phyloP scores from a whole-genome alignment of 352 stramenopile species.

The Plasmopara viticola region DNA sequence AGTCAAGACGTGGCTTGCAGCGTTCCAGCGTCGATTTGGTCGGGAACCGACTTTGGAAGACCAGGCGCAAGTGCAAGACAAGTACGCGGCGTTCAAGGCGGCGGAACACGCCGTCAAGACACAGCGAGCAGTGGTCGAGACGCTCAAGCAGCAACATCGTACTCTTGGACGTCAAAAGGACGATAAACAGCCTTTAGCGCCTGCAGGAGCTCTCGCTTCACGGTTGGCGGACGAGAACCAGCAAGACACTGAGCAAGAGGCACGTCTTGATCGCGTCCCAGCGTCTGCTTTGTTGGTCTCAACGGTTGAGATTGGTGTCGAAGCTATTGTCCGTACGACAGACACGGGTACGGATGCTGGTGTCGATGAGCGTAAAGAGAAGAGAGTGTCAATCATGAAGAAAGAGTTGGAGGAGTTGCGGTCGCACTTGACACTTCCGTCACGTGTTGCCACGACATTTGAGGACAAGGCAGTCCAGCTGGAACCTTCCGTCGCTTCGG shows the following conservation, averaged over 20 bases:
- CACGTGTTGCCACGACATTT: too few species aligned
- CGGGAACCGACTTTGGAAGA: slow-evolving; percentile 70
- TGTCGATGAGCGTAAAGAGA: slow-evolving; percentile 1
- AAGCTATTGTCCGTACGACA: slow-evolving; percentile 9
- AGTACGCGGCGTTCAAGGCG: slow-evolving; percentile 74
- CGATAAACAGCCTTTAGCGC: slow-evolving; percentile 31
- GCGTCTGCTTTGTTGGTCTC: slow-evolving; percentile 1
- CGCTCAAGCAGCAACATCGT: slow-evolving; percentile 45
- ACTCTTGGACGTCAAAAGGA: slow-evolving; percentile 42
- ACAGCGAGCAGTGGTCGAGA: slow-evolving; percentile 31
- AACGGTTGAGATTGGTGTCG: slow-evolving; percentile 2
- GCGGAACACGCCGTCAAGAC: slow-evolving; percentile 44
- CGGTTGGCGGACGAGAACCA: slow-evolving; percentile 8
- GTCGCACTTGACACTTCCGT: slow-evolving; percentile 14
- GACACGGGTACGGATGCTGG: slow-evolving; percentile 15
- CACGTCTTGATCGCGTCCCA: slow-evolving; percentile 7
- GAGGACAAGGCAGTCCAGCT: too few species aligned
- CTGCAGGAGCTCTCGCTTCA: too few species aligned
- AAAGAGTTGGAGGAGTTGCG: slow-evolving; percentile 28
- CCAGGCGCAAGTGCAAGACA: slow-evolving; percentile 67
- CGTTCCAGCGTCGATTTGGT: slow-evolving; percentile 41
- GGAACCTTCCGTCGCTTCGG: too few species aligned
- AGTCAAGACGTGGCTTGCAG: slow-evolving; percentile 63
- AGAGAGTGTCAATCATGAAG: slow-evolving; percentile 17
- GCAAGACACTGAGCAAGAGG: slow-evolving; percentile 3